A percentile compares a stretch with the other conserved stretches of the same genome.
phyloP scores from a whole-genome alignment of 140 eudicot species.

The Senecio squalidus region DNA sequence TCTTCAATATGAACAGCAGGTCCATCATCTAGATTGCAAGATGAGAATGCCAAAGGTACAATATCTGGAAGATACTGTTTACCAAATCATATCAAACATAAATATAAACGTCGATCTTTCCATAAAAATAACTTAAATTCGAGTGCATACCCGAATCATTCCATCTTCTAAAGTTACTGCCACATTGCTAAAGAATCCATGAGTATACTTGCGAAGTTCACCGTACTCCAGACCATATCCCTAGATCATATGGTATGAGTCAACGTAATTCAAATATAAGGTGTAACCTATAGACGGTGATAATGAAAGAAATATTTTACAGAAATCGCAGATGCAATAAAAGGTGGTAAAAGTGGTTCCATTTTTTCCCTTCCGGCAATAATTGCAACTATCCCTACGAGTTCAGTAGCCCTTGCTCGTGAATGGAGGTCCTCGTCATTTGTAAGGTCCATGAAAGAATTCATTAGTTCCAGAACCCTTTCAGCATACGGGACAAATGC shows the following conservation, averaged over 20 bases:
- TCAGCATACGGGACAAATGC: constrained; percentile 86
- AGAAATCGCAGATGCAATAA: constrained; percentile 84
- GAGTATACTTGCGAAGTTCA: constrained; percentile 90
- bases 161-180: constrained; percentile 85
- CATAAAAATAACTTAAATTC: constrained; percentile 16
- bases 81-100: constrained; percentile 15
- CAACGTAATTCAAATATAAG: constrained; percentile 5
- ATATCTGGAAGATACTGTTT: constrained; percentile 86
- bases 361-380: constrained; percentile 72
- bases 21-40: constrained; percentile 97
- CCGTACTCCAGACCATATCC: constrained; percentile 77
- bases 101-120: background rate
- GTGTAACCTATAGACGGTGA: background rate
- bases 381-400: constrained; percentile 87
- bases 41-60: constrained; percentile 74
- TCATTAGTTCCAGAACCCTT: constrained; percentile 84
- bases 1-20: constrained; percentile 76
- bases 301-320: constrained; percentile 33
- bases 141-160: constrained; percentile 53
- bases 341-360: constrained; percentile 81
- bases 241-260: constrained; percentile 33
- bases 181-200: constrained; percentile 88
- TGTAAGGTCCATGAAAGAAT: constrained; percentile 68
- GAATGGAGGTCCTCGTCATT: constrained; percentile 68
- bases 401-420: constrained; percentile 97